Evolutionary conservation across 441 rosid genomes (phyloP), one percentile per base, ranked within the genome.

Genomic region (Gossypium gossypioides): DNA sequence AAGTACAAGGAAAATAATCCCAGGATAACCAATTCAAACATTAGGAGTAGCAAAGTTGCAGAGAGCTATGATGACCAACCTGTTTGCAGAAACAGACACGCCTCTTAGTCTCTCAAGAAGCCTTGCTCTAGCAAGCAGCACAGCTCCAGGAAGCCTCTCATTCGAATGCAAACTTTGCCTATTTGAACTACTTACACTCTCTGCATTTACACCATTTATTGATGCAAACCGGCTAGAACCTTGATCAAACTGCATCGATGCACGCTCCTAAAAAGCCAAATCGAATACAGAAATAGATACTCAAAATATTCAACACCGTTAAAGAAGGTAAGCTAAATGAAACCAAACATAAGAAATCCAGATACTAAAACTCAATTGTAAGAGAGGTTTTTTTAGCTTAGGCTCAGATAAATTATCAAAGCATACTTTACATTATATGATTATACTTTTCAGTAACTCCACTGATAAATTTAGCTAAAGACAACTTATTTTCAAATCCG

Each of bases 121-220:
- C 78, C 97, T 90, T 70, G 80, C 96, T 79, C 95, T 88, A 22
- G 98, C 96, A 72, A 90, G 97, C 24, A 90, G 81, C 74, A 93
- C 98, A 70, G 92, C 75, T 59, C 95, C 96, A 52, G 97, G 98
- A 75, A 91, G 97, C 84, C 96, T 86, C 37, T 91, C 93, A 44
- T 77, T 83, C 27, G 84, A 77, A n/a, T 77, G 77, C 57, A 74
- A 55, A 70, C 82, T 84, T 34, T 79, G 85, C 37, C 81, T 75
- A 61, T 82, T 83, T 21, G 67, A 29, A 60, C 73, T 78, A 71
- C 83, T 78, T 16, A 75, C 80, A 63, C 48, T 70, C 50, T 86
- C 89, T 4, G 65, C 42, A 61, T 76, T 80, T 6, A 48, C 24
- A 75, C 78, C 75, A 77, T 74, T 88, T 48, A 79, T 76, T 22